phyloP scores from a whole-genome alignment of 257 asterid species.

The Nicotiana benthamiana region DNA sequence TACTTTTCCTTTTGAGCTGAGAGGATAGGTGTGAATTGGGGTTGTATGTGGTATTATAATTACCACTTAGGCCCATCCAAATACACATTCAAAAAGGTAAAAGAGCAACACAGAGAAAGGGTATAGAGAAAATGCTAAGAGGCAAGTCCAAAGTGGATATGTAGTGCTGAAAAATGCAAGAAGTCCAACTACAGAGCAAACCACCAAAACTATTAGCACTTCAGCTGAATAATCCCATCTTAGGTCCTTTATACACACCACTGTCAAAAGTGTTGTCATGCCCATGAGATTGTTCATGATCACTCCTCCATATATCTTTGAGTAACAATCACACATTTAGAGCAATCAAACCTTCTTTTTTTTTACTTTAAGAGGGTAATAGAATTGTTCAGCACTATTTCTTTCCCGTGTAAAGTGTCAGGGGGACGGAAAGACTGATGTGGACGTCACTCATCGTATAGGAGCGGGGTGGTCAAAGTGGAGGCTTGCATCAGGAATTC shows the following conservation, averaged over 20 bases:
- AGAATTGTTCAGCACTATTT: not conserved
- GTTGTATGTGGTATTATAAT: not conserved
- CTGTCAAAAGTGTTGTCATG: constrained; percentile 19
- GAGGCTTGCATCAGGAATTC: no score
- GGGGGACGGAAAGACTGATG: no score
- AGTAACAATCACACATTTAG: not conserved
- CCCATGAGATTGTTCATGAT: constrained; percentile 35
- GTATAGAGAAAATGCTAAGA: constrained; percentile 25
- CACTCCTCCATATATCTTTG: constrained; percentile 41
- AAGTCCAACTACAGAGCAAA: constrained; percentile 23
- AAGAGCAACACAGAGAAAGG: constrained; percentile 21
- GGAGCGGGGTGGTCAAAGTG: no score
- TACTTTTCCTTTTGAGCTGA: not conserved
- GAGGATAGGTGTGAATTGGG: not conserved
- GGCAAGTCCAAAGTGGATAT: constrained; percentile 31
- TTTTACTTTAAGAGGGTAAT: not conserved
- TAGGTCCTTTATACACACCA: constrained; percentile 25
- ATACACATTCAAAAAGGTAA: constrained; percentile 17
- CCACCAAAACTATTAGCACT: constrained; percentile 24
- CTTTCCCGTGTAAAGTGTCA: not conserved
- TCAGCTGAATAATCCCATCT: constrained; percentile 37
- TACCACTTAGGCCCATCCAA: constrained; percentile 17
- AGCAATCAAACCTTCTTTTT: not conserved
- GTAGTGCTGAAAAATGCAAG: constrained; percentile 21
- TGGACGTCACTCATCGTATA: no score